A percentile compares a stretch with the other conserved stretches of the same genome.
Conservation (phyloP, 441 rosid genomes). For the Pelargonium fulgidum region DNA sequence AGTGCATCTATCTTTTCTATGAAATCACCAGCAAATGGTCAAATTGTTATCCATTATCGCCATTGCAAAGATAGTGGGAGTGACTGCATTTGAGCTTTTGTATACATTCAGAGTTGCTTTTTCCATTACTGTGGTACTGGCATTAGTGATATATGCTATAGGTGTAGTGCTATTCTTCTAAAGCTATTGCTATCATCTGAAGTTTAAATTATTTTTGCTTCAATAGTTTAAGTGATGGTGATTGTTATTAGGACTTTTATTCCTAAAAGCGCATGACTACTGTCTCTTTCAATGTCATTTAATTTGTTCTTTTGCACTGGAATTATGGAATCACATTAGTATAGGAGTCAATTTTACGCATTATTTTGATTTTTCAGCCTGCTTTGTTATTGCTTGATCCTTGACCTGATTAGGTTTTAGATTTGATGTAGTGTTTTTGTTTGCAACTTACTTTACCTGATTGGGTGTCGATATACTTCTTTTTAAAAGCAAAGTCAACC, state of each 20-base stretch:
- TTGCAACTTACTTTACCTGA: not conserved
- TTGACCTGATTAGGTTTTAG: too few relatives aligned
- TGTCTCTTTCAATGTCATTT: not conserved
- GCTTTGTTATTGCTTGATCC: too few relatives aligned
- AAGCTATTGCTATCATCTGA: not conserved
- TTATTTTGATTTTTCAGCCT: too few relatives aligned
- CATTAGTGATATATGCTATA: not conserved
- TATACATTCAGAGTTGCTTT: not conserved
- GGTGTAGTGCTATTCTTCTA: not conserved
- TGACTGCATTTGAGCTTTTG: not conserved
- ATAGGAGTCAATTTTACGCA: not conserved
- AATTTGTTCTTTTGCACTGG: not conserved
- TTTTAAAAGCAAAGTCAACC: not conserved
- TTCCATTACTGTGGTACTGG: not conserved
- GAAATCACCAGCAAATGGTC: not conserved
- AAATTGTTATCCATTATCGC: not conserved
- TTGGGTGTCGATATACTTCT: not conserved
- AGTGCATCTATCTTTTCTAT: not conserved
- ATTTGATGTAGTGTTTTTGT: not conserved
- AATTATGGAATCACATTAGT: not conserved
- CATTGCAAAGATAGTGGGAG: conserved; percentile 4
- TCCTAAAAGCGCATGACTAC: not conserved
- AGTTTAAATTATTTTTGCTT: not conserved
- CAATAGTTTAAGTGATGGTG: not conserved
- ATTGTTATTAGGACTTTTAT: not conserved